Evolutionary conservation across 208 protist species (phyloP), one percentile per base, ranked within the genome.

Genomic region (Trichomonas vaginalis): DNA sequence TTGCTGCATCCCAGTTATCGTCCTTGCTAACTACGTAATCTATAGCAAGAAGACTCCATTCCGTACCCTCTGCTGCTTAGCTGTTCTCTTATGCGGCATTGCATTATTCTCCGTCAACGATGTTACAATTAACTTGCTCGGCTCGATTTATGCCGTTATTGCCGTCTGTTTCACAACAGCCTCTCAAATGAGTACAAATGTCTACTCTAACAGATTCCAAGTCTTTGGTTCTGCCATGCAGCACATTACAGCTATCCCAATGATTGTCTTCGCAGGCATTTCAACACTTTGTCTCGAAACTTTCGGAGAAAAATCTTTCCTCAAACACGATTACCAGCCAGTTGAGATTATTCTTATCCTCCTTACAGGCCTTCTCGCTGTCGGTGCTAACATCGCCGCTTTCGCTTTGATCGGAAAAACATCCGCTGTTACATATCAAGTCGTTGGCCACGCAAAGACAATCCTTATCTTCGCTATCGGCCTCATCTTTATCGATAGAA

Each of bases 341-440:
- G 14, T 21, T 8, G 82, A 88, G 32, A 9, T 96, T 35, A 10
- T 47, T n/a, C 3, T 96, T 27, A 80, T 96, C n/a, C 2, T 49
- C 39, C 46, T 96, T 6, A 96, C 96, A 1, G 95, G 96, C 9
- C 40, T 96, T 15, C 17, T 95, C 15, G 90, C 96, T 42, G 90
- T 96, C n/a, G 86, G 45, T 48, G 95, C 95, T 10, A 96, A 96
- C 39, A 61, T 96, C 21, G 96, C 51, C n/a, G 86, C 83, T n/a
- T 96, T 95, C 39, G 48, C 87, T 32, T 39, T 96, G 42, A 96
- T 96, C 96, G 88, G 96, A 83, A 95, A 96, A 47, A 96, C 96
- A 79, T 96, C 96, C 8, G 47, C 96, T 35, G 49, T 96, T 27
- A 96, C 96, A 21, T 96, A 96, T 83, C 96, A 95, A 56, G 96